These are phyloP conservation scores for Phytophthora syringae DNA, from an alignment of 352 stramenopile genomes.

Conservation along the genomic window DNA sequence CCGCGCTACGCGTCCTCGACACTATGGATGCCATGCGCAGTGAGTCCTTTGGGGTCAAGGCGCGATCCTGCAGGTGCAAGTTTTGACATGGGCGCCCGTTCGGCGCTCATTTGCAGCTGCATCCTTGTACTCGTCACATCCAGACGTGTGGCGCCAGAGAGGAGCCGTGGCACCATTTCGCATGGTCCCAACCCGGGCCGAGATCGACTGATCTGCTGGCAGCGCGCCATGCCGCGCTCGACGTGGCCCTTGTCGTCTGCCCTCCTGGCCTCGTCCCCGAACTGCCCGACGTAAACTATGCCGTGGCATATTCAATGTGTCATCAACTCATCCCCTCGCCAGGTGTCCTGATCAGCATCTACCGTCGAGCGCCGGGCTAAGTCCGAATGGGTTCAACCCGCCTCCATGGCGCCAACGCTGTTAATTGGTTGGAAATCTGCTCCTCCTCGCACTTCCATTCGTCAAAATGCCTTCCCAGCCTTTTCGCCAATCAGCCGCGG, in stretches of 20 bases:
- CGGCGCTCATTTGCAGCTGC: slow-evolving; percentile 27
- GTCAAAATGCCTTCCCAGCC: background rate
- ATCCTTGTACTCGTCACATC: slow-evolving; percentile 4
- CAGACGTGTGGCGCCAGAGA: slow-evolving; percentile 15
- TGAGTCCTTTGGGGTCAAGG: no score
- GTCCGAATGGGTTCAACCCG: no score
- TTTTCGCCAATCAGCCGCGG: slow-evolving; percentile 19
- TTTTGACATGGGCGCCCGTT: slow-evolving; percentile 12
- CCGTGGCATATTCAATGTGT: background rate
- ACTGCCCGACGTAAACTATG: background rate
- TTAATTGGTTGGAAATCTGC: slow-evolving; percentile 22
- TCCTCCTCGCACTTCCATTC: background rate
- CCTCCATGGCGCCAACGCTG: no score
- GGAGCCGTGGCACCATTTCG: slow-evolving; percentile 25
- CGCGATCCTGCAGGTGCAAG: slow-evolving; percentile 4
- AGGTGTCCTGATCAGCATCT: slow-evolving; percentile 24
- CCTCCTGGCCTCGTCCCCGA: background rate
- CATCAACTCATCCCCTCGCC: slow-evolving; percentile 2
- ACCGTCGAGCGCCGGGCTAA: slow-evolving; percentile 17
- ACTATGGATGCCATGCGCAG: no score
- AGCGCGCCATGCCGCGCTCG: slow-evolving; percentile 15
- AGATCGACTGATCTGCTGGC: slow-evolving; percentile 15
- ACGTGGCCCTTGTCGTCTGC: slow-evolving; percentile 3
- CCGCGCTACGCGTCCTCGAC: background rate
- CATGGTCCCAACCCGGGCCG: slow-evolving; percentile 7